Evolutionary conservation across 2,329 filamentous ascomycete genomes (phyloP).

Genomic region (Emmonsiellopsis sp.): DNA sequence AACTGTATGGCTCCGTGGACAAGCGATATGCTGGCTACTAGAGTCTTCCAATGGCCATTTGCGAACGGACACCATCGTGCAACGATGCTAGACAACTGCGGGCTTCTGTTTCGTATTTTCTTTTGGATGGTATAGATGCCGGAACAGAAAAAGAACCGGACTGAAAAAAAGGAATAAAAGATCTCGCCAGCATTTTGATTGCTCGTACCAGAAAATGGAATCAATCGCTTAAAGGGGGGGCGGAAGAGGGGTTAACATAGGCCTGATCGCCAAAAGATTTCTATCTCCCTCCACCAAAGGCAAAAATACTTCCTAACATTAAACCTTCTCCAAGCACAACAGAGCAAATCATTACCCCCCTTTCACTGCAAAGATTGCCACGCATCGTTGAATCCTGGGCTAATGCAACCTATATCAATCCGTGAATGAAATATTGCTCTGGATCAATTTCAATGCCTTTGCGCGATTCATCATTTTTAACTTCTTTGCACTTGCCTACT

Average conservation of each 20-base stretch:
- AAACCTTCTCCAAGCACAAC: not conserved
- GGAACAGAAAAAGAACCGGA: too few species aligned
- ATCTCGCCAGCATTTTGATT: not conserved
- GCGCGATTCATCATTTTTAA: not conserved
- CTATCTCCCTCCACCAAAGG: too few species aligned
- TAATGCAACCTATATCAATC: not conserved
- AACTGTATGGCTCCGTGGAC: not conserved
- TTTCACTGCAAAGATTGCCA: not conserved
- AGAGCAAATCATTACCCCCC: not conserved
- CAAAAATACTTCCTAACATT: too few species aligned
- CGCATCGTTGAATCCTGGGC: conserved; percentile 1
- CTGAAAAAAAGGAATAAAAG: not conserved
- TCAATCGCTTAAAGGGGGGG: too few species aligned
- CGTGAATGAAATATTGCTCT: not conserved
- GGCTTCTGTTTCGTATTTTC: not conserved
- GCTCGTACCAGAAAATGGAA: not conserved
- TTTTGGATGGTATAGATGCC: too few species aligned
- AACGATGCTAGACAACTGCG: not conserved
- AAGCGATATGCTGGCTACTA: not conserved
- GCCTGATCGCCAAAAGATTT: too few species aligned
- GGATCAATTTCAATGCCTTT: too few species aligned
- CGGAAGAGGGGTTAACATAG: too few species aligned
- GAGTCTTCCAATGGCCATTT: not conserved
- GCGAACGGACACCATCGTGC: not conserved
- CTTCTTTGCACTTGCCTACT: not conserved